Evolutionary conservation across 2,329 filamentous ascomycete species (phyloP).

Genomic region (Berkeleyomyces basicola): DNA sequence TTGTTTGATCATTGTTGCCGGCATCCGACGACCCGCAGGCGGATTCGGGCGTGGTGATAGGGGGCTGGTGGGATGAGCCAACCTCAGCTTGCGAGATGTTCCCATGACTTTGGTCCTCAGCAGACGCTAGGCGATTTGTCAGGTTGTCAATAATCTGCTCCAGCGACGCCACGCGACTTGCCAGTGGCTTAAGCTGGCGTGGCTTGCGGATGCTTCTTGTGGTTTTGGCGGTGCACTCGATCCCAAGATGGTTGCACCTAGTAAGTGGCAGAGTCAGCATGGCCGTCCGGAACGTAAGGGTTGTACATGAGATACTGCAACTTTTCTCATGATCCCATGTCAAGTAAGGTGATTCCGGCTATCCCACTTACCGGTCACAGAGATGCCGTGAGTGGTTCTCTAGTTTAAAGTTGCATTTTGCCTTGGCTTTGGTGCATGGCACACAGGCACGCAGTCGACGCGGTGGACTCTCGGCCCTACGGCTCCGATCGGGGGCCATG

Average conservation of each 20-base stretch:
- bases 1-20: constrained; percentile 2
- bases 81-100: not conserved
- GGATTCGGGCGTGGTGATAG: constrained; percentile 12
- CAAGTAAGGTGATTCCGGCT: too few species aligned
- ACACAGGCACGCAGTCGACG: constrained; percentile 15
- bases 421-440: constrained; percentile 15
- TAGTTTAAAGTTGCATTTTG: constrained; percentile 13
- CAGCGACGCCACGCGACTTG: constrained; percentile 18
- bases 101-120: constrained; percentile 2
- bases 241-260: constrained; percentile 19
- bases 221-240: constrained; percentile 19
- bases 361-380: constrained; percentile 11
- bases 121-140: constrained; percentile 10
- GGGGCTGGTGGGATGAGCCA: not conserved
- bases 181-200: constrained; percentile 18
- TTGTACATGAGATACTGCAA: too few species aligned
- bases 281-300: not conserved
- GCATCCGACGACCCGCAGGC: constrained; percentile 7
- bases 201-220: constrained; percentile 20
- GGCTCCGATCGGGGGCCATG: constrained; percentile 2
- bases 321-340: too few species aligned
- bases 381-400: constrained; percentile 13
- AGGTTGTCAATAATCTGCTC: constrained; percentile 17
- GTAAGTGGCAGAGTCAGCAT: not conserved
- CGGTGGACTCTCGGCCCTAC: constrained; percentile 12